phyloP scores from a whole-genome alignment of 768 basidiomycete species.

The Macrolepiota dolichaula region DNA sequence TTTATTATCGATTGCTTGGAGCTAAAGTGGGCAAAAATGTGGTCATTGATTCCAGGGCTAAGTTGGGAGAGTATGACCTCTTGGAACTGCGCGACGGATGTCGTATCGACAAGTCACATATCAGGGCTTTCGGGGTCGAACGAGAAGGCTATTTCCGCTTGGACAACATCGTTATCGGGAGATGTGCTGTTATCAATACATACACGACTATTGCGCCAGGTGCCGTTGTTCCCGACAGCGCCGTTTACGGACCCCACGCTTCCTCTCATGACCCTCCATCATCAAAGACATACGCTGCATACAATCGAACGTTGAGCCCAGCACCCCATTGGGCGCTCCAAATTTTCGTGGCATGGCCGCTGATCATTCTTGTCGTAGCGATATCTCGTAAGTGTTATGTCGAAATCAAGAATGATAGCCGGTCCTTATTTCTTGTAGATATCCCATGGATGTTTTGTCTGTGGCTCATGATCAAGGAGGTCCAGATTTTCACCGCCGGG shows the following conservation, averaged over 20 bases:
- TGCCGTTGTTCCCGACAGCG: constrained; percentile 28
- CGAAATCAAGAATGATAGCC: not conserved
- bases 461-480: constrained; percentile 34
- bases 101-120: constrained; percentile 34
- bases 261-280: constrained; percentile 37
- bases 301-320: constrained; percentile 33
- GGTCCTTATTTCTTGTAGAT: constrained; percentile 21
- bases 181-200: constrained; percentile 36
- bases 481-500: constrained; percentile 20
- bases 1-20: constrained; percentile 45
- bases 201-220: constrained; percentile 43
- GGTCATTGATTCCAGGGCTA: constrained; percentile 32
- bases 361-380: constrained; percentile 31
- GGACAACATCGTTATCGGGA: constrained; percentile 33
- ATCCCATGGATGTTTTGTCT: constrained; percentile 40
- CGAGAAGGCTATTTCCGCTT: constrained; percentile 41
- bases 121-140: constrained; percentile 45
- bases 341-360: constrained; percentile 35
- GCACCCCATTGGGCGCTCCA: constrained; percentile 30
- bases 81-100: constrained; percentile 40
- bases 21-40: constrained; percentile 41
- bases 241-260: constrained; percentile 46
- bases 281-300: constrained; percentile 32
- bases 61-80: constrained; percentile 44
- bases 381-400: constrained; percentile 28